Evolutionary conservation across 1,284 basidiomycete species (phyloP), one percentile per base, ranked within the genome.

Genomic region (Taiwanofungus camphoratus): DNA sequence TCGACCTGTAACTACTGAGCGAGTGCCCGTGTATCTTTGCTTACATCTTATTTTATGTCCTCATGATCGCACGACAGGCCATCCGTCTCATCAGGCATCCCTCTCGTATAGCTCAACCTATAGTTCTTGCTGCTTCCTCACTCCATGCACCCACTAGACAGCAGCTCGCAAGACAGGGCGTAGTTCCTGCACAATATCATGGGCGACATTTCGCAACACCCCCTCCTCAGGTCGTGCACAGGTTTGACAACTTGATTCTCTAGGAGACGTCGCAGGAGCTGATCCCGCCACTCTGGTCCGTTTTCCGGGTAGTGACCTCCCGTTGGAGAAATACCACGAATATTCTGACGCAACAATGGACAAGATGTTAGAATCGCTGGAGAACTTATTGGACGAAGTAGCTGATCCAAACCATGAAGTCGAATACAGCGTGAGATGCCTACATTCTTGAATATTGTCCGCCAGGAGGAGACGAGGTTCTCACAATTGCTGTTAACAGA

Each of bases 311-410:
- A 64, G 61, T 53, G 57, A 75, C 23, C 58, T 92, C n/a, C 65
- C 77, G 1, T 70, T 73, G 49, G 73, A 81, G 29, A 69, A 75
- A 49, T 99, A 98, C 62, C 84, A 96, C 58, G 61, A 66, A 33
- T 65, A 90, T 24, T 80, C 94, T 0, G 91, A 97, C 50, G 62
- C 69, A 36, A 82, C 88, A 26, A 93, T 99, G 89, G 86, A 91
- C 48, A 67, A 61, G 8, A 62, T 98, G 21, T 76, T 92, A 18
- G 91, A 92, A 50, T 76, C 74, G 3, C 67, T 98, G 26, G 95
- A 98, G 60, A 66, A 69, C 5, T 55, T 94, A 11, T 62, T 94
- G 27, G 94, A 98, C 52, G 72, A 60, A 46, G 53, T 66, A 36
- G 71, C 65, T 7, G 67, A 77, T 46, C 58, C 78, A 1, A 67